Conservation (phyloP, 306 rosid genomes). For the Casuarina glauca region DNA sequence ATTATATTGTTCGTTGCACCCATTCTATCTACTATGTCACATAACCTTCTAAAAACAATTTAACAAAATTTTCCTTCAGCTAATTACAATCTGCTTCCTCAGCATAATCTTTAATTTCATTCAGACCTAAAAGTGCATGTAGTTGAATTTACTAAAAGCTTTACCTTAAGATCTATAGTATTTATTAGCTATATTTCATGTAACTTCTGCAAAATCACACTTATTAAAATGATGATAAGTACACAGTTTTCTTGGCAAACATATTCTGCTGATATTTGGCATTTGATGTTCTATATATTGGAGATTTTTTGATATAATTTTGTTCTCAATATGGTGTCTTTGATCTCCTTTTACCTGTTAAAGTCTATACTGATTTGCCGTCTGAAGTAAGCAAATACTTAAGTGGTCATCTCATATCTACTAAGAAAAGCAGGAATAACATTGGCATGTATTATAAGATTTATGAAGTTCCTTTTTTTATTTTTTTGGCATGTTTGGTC, state of each 20-base stretch:
- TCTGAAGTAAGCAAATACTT: background rate
- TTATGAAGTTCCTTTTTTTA: background rate
- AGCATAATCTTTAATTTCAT: constrained; percentile 6
- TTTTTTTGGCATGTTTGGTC: background rate
- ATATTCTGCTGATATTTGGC: background rate
- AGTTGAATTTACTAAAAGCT: background rate
- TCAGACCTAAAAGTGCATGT: constrained; percentile 4
- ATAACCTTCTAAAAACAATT: constrained; percentile 6
- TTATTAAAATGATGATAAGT: background rate
- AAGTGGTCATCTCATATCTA: constrained; percentile 7
- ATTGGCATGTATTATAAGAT: background rate
- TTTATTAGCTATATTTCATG: background rate
- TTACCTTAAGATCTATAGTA: background rate
- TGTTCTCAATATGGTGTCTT: background rate
- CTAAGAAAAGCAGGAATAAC: background rate
- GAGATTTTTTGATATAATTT: background rate
- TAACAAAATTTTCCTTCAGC: constrained; percentile 4
- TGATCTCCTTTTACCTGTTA: background rate
- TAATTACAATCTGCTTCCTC: constrained; percentile 9
- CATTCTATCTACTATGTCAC: constrained; percentile 1
- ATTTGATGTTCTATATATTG: background rate
- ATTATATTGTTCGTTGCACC: background rate
- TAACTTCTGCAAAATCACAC: background rate
- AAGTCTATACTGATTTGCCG: background rate
- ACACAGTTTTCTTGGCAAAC: background rate